Percentiles rank a stretch among this genome's conserved stretches.
phyloP scores from a whole-genome alignment of 73 alveolate species.

The Diophrys sp. region DNA sequence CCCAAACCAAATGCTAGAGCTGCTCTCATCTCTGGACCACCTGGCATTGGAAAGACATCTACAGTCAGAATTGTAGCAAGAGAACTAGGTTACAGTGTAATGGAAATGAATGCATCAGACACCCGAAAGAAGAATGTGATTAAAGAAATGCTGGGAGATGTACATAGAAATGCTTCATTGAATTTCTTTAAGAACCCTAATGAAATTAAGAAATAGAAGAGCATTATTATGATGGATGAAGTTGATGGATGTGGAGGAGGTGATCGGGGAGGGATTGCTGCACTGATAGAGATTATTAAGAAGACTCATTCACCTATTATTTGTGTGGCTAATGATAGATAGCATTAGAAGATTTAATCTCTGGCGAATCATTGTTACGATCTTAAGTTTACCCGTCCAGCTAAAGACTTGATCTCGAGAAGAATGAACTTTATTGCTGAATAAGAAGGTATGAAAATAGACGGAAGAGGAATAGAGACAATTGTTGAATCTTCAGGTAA shows the following conservation, averaged over 20 bases:
- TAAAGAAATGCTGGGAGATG: constrained; percentile 59
- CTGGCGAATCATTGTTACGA: constrained; percentile 93
- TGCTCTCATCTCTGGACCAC: constrained; percentile 98
- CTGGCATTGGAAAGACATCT: constrained; percentile 99
- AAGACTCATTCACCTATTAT: constrained; percentile 93
- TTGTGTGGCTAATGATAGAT: constrained; percentile 96
- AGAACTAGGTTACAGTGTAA: constrained; percentile 82
- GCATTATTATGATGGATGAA: constrained; percentile 97
- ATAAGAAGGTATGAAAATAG: constrained; percentile 79
- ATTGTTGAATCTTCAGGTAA: constrained; percentile 85
- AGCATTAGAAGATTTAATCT: constrained; percentile 74
- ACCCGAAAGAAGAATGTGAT: constrained; percentile 90
- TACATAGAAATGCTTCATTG: constrained; percentile 51
- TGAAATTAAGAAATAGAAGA: constrained; percentile 69
- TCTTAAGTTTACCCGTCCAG: constrained; percentile 91
- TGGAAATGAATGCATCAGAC: constrained; percentile 98
- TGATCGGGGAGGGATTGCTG: constrained; percentile 96
- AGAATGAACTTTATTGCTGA: constrained; percentile 83
- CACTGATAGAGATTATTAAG: constrained; percentile 90
- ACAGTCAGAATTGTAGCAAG: constrained; percentile 89
- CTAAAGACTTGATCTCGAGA: constrained; percentile 56
- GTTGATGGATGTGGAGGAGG: constrained; percentile 97
- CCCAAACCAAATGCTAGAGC: constrained; percentile 97
- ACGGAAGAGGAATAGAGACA: constrained; percentile 68
- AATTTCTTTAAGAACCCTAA: constrained; percentile 40